Percentiles rank a stretch among this genome's conserved stretches.
Evolutionary conservation across 2,329 filamentous ascomycete genomes (phyloP).

Genomic region (Aspergillus sclerotialis): DNA sequence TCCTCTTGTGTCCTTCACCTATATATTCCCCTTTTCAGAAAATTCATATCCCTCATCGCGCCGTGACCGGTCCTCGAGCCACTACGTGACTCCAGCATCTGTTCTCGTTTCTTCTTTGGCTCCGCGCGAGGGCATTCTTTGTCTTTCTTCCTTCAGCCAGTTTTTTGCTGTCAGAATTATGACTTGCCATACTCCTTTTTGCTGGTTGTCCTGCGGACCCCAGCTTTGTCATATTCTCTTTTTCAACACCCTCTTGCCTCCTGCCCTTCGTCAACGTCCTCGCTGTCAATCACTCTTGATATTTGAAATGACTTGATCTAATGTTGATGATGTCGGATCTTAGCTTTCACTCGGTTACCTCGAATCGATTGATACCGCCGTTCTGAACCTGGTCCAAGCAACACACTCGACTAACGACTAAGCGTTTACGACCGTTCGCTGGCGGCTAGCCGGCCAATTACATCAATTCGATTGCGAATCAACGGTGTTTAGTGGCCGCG

Average conservation of each 20-base stretch:
- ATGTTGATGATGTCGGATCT: slow-evolving; percentile 30
- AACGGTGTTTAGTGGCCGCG: slow-evolving; percentile 1
- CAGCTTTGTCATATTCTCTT: slow-evolving; percentile 14
- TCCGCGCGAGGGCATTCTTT: background rate
- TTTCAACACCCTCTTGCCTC: slow-evolving; percentile 15
- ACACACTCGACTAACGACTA: too few species aligned
- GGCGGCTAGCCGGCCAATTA: background rate
- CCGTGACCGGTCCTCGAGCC: slow-evolving; percentile 11
- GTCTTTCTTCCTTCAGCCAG: slow-evolving; percentile 8
- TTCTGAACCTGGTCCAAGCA: too few species aligned
- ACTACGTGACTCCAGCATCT: slow-evolving; percentile 4
- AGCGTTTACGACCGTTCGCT: background rate
- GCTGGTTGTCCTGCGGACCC: slow-evolving; percentile 11
- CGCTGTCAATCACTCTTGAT: slow-evolving; percentile 13
- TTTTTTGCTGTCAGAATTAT: slow-evolving; percentile 1
- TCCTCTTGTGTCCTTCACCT: slow-evolving; percentile 7
- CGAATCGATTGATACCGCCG: slow-evolving; percentile 7
- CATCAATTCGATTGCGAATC: slow-evolving; percentile 4
- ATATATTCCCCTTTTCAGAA: slow-evolving; percentile 10
- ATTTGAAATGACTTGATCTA: slow-evolving; percentile 22
- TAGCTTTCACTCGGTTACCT: too few species aligned
- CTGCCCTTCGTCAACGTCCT: slow-evolving; percentile 16
- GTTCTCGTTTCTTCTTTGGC: slow-evolving; percentile 5
- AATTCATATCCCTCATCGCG: slow-evolving; percentile 12
- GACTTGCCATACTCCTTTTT: slow-evolving; percentile 9